Evolutionary conservation across 202 grass and related monocot genomes (phyloP).

Genomic region (Carex arenaria): DNA sequence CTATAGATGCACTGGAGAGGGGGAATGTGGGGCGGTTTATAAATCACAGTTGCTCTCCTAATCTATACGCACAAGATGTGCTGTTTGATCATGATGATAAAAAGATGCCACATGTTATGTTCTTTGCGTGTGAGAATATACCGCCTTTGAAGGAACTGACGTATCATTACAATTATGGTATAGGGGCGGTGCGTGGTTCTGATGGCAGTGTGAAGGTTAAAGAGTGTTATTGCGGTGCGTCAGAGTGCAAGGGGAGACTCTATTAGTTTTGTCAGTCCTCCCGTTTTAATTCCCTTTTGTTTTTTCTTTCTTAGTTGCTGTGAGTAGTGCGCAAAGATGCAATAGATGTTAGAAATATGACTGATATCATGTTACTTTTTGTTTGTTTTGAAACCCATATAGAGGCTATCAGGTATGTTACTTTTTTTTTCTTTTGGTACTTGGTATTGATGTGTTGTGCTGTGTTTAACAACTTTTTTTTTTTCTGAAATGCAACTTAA

Average conservation of each 20-base stretch:
- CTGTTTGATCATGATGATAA: constrained; percentile 68
- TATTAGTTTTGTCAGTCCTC: constrained; percentile 25
- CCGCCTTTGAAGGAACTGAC: constrained; percentile 73
- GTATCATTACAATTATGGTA: constrained; percentile 56
- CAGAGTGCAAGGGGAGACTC: constrained; percentile 29
- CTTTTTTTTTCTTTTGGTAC: neutral
- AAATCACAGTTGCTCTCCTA: constrained; percentile 77
- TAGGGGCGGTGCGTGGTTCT: too few relatives aligned
- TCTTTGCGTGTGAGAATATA: constrained; percentile 75
- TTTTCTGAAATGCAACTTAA: too few relatives aligned
- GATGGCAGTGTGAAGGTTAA: too few relatives aligned
- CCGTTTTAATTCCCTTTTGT: neutral
- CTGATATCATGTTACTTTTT: neutral
- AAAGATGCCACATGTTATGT: constrained; percentile 67
- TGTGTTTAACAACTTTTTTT: neutral
- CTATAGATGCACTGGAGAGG: constrained; percentile 48
- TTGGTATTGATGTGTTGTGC: neutral
- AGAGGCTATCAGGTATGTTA: neutral
- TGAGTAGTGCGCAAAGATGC: neutral
- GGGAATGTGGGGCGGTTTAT: constrained; percentile 83
- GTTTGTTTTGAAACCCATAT: neutral
- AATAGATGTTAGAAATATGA: neutral
- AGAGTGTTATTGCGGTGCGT: too few relatives aligned
- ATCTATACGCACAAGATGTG: constrained; percentile 74
- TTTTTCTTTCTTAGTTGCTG: neutral